Base-by-base conservation (phyloP, 805 yeast species). In the Kregervanrija pseudodelftensis region DNA sequence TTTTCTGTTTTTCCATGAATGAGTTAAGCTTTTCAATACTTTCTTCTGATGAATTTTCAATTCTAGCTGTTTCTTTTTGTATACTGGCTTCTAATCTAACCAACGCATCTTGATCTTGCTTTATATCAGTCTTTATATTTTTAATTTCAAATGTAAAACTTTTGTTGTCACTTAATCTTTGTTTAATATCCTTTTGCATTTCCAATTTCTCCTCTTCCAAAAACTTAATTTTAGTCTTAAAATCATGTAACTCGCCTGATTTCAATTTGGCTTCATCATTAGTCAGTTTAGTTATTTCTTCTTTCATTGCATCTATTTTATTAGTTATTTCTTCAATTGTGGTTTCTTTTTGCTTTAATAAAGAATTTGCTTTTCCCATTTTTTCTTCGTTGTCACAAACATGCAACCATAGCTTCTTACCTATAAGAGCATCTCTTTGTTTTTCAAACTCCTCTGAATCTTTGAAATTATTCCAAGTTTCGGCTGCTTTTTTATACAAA, bases 381-480 rank as follows among this genome's bases (percentile, higher is more conserved):
- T 54, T 52, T 4, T 52, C 42, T 42, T 63, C 61, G 13, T 56
- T 54, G 9, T 51, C 55, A 3, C 49, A 54, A 30, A 64, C 67
- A 45, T 73, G 73, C 40, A 74, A 57, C 79, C 80, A 77, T 16
- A 70, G 52, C 28, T 69, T 63, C 51, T 74, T 76, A 11, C 79
- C 82, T 38, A 72, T 69, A 3, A 72, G 48, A 34, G 66, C 40
- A 36, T 65, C 59, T 54, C 71, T 67, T 51, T 60, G 57, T 40
- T 68, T 57, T 47, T 67, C 59, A 43, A 70, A 60, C 49, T 67
- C 63, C 42, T 70, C 69, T 0, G 75, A 67, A 35, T 69, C 67
- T 45, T 61, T 58, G 41, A 73, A 63, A 38, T 65, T 67, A 11
- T 60, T 55, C 47, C 71, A 68, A 8, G 70, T 51, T 33, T 61